A percentile compares a stretch with the other conserved stretches of the same genome.
phyloP scores from a whole-genome alignment of 345 rosid genomes.

The Linum lewisii region DNA sequence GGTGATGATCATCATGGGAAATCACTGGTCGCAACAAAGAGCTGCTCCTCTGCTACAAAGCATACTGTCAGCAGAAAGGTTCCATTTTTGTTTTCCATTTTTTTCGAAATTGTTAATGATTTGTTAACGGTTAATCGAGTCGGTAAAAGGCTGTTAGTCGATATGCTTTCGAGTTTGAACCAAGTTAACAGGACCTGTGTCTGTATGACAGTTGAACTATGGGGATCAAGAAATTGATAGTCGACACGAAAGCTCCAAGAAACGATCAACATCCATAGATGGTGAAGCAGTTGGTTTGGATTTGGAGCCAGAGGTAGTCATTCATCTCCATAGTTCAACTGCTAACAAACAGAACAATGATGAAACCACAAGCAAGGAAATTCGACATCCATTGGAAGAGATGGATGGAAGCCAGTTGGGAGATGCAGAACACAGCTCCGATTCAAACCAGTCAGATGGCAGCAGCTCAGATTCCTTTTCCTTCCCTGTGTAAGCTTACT shows the following conservation, averaged over 20 bases:
- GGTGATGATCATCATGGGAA: too few relatives aligned
- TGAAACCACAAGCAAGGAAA: background rate
- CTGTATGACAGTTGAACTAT: slow-evolving; percentile 23
- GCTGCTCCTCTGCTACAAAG: slow-evolving; percentile 6
- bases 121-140: background rate
- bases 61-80: slow-evolving; percentile 36
- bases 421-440: slow-evolving; percentile 38
- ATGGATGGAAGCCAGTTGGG: slow-evolving; percentile 9
- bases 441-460: slow-evolving; percentile 41
- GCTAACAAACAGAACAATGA: slow-evolving; percentile 1
- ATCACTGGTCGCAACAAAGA: too few relatives aligned
- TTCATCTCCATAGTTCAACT: background rate
- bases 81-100: background rate
- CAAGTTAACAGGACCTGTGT: background rate
- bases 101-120: background rate
- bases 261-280: background rate
- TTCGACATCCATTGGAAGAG: slow-evolving; percentile 11
- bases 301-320: slow-evolving; percentile 1
- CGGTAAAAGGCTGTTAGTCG: too few relatives aligned
- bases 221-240: slow-evolving; percentile 14
- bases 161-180: background rate
- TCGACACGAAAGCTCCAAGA: background rate
- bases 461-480: slow-evolving; percentile 60
- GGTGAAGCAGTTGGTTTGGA: background rate
- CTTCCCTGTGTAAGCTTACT: slow-evolving; percentile 53